These are phyloP conservation scores for Gynochthodes officinalis DNA, from an alignment of 257 asterid genomes.

Conservation along the genomic window DNA sequence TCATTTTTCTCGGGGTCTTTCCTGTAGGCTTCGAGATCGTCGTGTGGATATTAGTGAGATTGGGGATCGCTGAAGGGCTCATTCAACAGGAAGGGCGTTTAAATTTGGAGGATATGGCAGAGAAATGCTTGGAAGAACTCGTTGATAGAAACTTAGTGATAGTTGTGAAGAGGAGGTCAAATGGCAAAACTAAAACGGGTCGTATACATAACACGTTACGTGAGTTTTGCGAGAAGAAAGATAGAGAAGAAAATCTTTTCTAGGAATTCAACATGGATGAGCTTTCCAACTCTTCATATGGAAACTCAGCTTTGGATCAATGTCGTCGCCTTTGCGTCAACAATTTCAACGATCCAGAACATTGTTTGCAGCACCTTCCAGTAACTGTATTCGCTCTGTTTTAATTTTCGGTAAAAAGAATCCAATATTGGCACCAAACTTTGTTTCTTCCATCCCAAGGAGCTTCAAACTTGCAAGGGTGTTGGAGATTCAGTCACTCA, in stretches of 20 bases:
- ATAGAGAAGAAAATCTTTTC: constrained; percentile 12
- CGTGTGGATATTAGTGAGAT: background rate
- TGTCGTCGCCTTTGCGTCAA: constrained; percentile 26
- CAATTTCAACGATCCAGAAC: constrained; percentile 5
- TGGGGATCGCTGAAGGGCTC: constrained; percentile 4
- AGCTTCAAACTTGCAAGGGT: background rate
- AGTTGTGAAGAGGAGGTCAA: background rate
- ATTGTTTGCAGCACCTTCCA: constrained; percentile 3
- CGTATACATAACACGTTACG: constrained; percentile 25
- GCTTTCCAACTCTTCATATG: background rate
- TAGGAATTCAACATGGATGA: constrained; percentile 13
- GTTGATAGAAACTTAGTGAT: constrained; percentile 10
- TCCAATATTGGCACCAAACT: background rate
- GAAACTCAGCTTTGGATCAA: background rate
- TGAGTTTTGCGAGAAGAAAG: constrained; percentile 20
- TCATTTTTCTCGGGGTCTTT: background rate
- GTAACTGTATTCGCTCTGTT: constrained; percentile 16
- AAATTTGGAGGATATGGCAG: constrained; percentile 6
- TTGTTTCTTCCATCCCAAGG: background rate
- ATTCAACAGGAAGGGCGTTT: background rate
- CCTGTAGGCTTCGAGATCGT: background rate
- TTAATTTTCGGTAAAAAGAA: constrained; percentile 3
- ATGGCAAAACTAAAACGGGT: constrained; percentile 23
- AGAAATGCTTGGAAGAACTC: constrained; percentile 18
- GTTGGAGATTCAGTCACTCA: background rate